phyloP scores from a whole-genome alignment of 768 basidiomycete species.

The Podaxis pistillaris region DNA sequence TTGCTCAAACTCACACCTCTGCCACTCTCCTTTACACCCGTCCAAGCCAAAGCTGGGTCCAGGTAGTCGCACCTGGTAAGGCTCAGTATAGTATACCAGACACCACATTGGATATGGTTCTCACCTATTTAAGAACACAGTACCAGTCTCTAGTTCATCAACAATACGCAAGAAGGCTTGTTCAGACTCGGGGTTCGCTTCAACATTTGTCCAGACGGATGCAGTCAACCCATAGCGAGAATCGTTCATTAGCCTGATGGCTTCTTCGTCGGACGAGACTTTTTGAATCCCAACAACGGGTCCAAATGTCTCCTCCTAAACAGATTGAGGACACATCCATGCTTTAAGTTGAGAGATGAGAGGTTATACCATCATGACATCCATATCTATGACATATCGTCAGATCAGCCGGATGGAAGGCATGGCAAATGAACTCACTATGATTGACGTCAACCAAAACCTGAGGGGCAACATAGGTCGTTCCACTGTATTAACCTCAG shows the following conservation, averaged over 20 bases:
- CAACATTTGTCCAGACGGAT: constrained; percentile 87
- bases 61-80: constrained; percentile 72
- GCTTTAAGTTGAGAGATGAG: constrained; percentile 7
- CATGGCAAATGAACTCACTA: constrained; percentile 45
- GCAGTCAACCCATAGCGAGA: constrained; percentile 94
- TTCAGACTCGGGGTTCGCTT: constrained; percentile 58
- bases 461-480: constrained; percentile 87
- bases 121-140: constrained; percentile 89
- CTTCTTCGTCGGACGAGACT: constrained; percentile 85
- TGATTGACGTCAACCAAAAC: constrained; percentile 90
- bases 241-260: constrained; percentile 91
- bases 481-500: constrained; percentile 47
- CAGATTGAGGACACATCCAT: background rate
- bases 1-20: constrained; percentile 88
- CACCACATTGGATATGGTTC: background rate
- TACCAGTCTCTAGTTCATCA: constrained; percentile 81
- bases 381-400: constrained; percentile 60
- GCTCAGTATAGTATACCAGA: background rate
- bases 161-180: constrained; percentile 64
- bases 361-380: constrained; percentile 76
- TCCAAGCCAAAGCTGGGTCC: constrained; percentile 94
- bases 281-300: constrained; percentile 93
- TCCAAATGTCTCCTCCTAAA: constrained; percentile 86
- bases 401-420: background rate
- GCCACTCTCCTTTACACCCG: constrained; percentile 91